Conservation (phyloP, 2,329 filamentous ascomycete genomes). For the Talaromyces piceae region DNA sequence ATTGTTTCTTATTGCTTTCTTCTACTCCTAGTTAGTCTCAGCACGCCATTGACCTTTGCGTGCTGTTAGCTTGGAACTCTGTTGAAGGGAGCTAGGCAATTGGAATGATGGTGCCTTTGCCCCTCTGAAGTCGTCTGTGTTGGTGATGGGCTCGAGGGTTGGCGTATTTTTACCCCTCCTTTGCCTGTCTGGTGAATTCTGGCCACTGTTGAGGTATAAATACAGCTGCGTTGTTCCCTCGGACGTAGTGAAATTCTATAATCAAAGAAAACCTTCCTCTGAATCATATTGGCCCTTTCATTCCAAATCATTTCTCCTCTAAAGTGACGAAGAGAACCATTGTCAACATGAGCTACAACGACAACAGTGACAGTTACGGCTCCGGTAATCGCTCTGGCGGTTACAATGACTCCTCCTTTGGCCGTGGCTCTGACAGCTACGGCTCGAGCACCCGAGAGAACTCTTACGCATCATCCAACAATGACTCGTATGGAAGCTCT, state of each 20-base stretch:
- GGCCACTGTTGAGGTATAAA: not conserved
- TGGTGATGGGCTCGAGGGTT: not conserved
- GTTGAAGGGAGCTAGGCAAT: not conserved
- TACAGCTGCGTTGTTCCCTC: not conserved
- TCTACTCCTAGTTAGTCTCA: not conserved
- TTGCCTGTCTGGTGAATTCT: not conserved
- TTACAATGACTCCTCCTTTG: not conserved
- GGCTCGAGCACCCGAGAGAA: not conserved
- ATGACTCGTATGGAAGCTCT: slow-evolving; percentile 3
- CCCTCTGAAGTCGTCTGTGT: not conserved
- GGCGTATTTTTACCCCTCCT: not conserved
- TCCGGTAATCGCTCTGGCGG: slow-evolving; percentile 1
- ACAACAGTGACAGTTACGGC: slow-evolving; percentile 6
- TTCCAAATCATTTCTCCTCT: not conserved
- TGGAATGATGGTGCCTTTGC: not conserved
- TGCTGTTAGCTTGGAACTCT: not conserved
- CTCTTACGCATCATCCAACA: slow-evolving; percentile 2
- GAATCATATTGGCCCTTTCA: too few species aligned
- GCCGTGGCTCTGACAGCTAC: not conserved
- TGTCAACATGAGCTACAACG: slow-evolving; percentile 7
- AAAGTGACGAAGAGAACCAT: not conserved
- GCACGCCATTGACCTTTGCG: not conserved
- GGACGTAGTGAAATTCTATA: too few species aligned
- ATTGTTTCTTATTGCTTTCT: not conserved
- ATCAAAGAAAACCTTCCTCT: too few species aligned